Percentiles rank a stretch among this genome's conserved stretches.
Evolutionary conservation across 129 eudicot species (phyloP).

Genomic region (Tagetes patula): DNA sequence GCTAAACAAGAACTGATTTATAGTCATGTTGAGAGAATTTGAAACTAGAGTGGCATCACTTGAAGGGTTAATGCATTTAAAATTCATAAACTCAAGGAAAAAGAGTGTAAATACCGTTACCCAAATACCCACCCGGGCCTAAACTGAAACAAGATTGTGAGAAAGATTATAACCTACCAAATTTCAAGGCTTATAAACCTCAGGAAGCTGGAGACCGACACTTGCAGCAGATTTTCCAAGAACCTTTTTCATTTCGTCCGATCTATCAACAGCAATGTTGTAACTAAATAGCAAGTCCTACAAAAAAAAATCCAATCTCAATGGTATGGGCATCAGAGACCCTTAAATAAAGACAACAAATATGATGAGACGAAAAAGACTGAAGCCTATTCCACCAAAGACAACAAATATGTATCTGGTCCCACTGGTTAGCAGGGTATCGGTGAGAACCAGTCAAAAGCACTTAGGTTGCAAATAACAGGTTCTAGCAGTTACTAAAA

Average conservation of each 20-base stretch:
- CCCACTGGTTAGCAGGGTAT: not conserved
- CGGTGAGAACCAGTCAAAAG: not conserved
- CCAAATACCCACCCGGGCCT: not conserved
- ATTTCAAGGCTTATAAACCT: slow-evolving; percentile 65
- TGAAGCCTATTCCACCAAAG: not conserved
- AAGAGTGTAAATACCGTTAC: not conserved
- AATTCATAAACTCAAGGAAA: slow-evolving; percentile 4
- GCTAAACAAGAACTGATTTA: not conserved
- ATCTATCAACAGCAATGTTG: slow-evolving; percentile 93
- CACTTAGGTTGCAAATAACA: not conserved
- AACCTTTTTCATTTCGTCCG: slow-evolving; percentile 76
- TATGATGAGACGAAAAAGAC: not conserved
- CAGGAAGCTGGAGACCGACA: slow-evolving; percentile 94
- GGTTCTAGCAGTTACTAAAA: not conserved
- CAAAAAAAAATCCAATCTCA: slow-evolving; percentile 31
- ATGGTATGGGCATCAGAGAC: not conserved
- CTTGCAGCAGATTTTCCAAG: slow-evolving; percentile 94
- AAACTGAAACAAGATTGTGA: not conserved
- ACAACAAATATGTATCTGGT: not conserved
- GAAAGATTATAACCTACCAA: slow-evolving; percentile 23
- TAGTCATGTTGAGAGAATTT: not conserved
- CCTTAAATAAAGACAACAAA: not conserved
- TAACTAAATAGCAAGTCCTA: slow-evolving; percentile 89
- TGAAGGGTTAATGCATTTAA: not conserved
- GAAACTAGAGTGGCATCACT: slow-evolving; percentile 14